phyloP scores from a whole-genome alignment of 345 rosid genomes.

The Draba incana region DNA sequence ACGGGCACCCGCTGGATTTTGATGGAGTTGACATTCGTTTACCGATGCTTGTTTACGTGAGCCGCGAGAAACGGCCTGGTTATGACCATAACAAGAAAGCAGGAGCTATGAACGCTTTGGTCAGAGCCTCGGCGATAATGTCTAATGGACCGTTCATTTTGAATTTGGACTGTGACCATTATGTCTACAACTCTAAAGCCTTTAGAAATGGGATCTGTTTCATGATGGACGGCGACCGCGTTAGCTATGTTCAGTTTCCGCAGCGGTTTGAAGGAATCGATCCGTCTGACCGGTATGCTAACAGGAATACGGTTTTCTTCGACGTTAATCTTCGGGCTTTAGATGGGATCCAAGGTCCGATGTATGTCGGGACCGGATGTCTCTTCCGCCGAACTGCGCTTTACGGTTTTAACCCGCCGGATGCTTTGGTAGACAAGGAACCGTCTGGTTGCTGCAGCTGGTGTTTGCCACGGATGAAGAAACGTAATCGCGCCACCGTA shows the following conservation, averaged over 20 bases:
- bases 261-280: constrained; percentile 90
- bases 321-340: constrained; percentile 80
- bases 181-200: constrained; percentile 70
- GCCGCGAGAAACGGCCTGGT: constrained; percentile 86
- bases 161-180: constrained; percentile 87
- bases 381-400: constrained; percentile 81
- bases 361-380: constrained; percentile 90
- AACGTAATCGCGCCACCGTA: constrained; percentile 39
- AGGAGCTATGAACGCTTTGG: constrained; percentile 92
- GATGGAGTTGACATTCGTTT: constrained; percentile 74
- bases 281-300: constrained; percentile 84
- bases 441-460: constrained; percentile 45
- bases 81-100: constrained; percentile 94
- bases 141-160: constrained; percentile 90
- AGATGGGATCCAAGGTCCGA: constrained; percentile 90
- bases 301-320: constrained; percentile 83
- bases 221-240: constrained; percentile 83
- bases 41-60: constrained; percentile 79
- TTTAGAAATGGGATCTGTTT: constrained; percentile 85
- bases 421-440: constrained; percentile 34
- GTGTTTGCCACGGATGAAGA: constrained; percentile 55
- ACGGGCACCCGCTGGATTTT: constrained; percentile 39
- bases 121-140: constrained; percentile 80
- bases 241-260: constrained; percentile 81
- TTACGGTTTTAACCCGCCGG: constrained; percentile 79